phyloP scores from a whole-genome alignment of 768 basidiomycete genomes.

The Tulasnella sp. region DNA sequence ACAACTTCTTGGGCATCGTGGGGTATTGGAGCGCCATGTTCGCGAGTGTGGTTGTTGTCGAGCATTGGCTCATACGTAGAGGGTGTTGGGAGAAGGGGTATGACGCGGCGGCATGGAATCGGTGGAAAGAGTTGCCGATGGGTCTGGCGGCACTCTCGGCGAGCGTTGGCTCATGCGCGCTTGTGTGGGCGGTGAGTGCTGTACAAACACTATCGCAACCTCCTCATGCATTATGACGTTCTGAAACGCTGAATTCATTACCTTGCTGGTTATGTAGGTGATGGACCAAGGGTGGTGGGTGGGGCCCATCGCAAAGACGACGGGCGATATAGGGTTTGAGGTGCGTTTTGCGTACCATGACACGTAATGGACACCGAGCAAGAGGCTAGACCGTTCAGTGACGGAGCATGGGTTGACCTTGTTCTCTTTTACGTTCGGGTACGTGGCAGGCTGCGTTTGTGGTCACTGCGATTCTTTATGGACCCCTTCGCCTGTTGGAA shows the following conservation, averaged over 20 bases:
- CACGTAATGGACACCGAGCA: too few species aligned
- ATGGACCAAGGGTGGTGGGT: conserved; percentile 64
- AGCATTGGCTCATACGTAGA: conserved; percentile 55
- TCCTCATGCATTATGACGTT: too few species aligned
- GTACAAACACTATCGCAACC: background rate
- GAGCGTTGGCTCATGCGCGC: conserved; percentile 38
- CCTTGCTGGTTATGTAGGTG: too few species aligned
- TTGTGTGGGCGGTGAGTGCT: conserved; percentile 27
- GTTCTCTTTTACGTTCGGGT: too few species aligned
- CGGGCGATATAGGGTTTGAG: conserved; percentile 66
- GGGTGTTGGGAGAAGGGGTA: conserved; percentile 38
- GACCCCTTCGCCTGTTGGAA: conserved; percentile 1
- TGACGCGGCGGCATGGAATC: conserved; percentile 43
- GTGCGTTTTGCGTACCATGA: background rate
- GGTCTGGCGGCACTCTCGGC: conserved; percentile 52
- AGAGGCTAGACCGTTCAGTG: too few species aligned
- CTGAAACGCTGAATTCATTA: too few species aligned
- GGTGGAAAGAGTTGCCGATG: conserved; percentile 40
- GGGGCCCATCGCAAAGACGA: conserved; percentile 50
- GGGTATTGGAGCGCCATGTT: conserved; percentile 52
- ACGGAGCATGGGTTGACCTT: too few species aligned
- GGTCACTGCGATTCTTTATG: conserved; percentile 3
- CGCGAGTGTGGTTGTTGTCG: conserved; percentile 45
- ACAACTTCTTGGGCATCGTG: conserved; percentile 56
- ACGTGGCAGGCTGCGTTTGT: conserved; percentile 7